Evolutionary conservation across 345 rosid species (phyloP).

Genomic region (Populus nigra): DNA sequence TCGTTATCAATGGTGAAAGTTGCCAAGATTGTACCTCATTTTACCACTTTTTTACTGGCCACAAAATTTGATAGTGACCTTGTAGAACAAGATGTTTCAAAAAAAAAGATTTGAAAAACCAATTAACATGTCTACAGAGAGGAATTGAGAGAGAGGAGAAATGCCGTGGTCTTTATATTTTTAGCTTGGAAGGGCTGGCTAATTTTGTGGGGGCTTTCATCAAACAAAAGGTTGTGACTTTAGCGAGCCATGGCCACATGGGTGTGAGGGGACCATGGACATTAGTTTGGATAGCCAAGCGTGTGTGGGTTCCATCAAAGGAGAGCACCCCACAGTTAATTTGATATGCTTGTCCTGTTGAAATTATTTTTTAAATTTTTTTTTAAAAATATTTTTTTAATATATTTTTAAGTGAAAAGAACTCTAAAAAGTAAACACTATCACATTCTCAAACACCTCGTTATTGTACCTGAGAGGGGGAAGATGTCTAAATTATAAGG

Average conservation of each 20-base stretch:
- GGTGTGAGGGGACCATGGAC: slow-evolving; percentile 20
- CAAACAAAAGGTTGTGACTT: neutral
- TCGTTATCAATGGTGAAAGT: slow-evolving; percentile 18
- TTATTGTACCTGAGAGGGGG: too few relatives aligned
- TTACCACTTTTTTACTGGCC: neutral
- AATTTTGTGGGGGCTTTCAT: neutral
- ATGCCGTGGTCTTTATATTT: neutral
- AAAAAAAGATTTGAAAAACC: neutral
- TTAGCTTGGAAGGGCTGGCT: too few relatives aligned
- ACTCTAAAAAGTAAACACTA: rapidly evolving
- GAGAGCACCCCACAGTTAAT: slow-evolving; percentile 4
- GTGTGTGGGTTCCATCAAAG: slow-evolving; percentile 21
- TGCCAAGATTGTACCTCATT: slow-evolving; percentile 5
- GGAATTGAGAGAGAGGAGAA: neutral
- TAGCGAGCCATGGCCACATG: slow-evolving; percentile 25
- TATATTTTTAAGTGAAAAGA: rapidly evolving
- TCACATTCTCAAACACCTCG: rapidly evolving
- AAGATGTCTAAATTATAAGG: too few relatives aligned
- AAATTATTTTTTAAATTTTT: too few relatives aligned
- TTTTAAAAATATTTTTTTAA: too few relatives aligned
- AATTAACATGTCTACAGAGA: neutral
- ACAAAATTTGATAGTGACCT: slow-evolving; percentile 18
- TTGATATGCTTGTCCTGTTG: too few relatives aligned
- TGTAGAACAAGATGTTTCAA: neutral
- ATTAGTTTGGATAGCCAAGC: slow-evolving; percentile 19